These are phyloP conservation scores for Theobroma grandiflorum DNA, from an alignment of 441 rosid genomes.

Conservation along the genomic window DNA sequence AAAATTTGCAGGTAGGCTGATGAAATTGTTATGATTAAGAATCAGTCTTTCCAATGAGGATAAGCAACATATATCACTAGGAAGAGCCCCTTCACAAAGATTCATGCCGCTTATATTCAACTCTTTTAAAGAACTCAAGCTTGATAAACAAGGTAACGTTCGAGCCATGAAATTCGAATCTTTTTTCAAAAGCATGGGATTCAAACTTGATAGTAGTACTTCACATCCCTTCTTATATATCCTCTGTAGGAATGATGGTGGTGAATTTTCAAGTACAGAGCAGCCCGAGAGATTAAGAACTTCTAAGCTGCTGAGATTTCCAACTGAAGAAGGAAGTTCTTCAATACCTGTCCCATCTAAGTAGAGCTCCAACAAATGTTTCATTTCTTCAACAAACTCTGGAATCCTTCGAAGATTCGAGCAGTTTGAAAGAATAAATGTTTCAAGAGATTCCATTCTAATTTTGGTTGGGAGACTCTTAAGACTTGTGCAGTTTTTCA, in stretches of 20 bases:
- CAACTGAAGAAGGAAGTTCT: constrained; percentile 41
- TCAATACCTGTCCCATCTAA: constrained; percentile 34
- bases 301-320: not conserved
- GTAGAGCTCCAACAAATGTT: constrained; percentile 38
- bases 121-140: too few species aligned
- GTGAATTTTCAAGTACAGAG: too few species aligned
- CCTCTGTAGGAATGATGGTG: too few species aligned
- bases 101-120: not conserved
- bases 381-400: constrained; percentile 36
- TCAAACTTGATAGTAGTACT: too few species aligned
- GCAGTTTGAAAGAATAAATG: constrained; percentile 36
- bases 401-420: constrained; percentile 36
- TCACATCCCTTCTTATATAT: too few species aligned
- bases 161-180: constrained; percentile 15
- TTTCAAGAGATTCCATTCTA: constrained; percentile 36
- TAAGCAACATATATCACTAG: too few species aligned
- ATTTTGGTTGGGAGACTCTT: constrained; percentile 31
- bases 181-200: too few species aligned
- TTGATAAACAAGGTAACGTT: constrained; percentile 5
- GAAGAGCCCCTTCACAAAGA: too few species aligned
- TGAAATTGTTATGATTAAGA: not conserved
- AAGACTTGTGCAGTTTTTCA: constrained; percentile 33
- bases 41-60: too few species aligned
- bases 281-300: too few species aligned
- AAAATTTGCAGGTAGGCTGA: too few species aligned